phyloP scores from a whole-genome alignment of 306 rosid species.

The Castanea crenata region DNA sequence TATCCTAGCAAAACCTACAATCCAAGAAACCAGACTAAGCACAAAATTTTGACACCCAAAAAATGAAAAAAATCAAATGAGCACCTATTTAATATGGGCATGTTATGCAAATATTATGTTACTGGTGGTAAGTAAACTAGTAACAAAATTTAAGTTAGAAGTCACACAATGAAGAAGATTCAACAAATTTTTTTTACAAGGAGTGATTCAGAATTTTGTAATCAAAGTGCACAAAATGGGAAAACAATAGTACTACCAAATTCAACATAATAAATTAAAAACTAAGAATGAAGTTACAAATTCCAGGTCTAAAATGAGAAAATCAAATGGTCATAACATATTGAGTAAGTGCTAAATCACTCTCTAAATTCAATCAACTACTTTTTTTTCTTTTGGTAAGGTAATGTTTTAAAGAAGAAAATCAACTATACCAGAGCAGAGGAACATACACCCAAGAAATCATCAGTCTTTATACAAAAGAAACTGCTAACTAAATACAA shows the following conservation, averaged over 20 bases:
- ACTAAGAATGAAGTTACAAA: no score
- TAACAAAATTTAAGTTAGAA: not conserved
- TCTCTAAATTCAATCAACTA: not conserved
- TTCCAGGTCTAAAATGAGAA: no score
- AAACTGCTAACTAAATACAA: no score
- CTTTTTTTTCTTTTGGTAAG: no score
- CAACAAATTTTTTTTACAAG: not conserved
- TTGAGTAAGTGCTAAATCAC: not conserved
- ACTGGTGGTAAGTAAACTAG: not conserved
- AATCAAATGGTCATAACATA: not conserved
- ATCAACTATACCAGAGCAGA: no score
- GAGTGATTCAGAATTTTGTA: not conserved
- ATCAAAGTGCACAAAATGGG: not conserved
- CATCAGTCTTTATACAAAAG: no score
- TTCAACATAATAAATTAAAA: not conserved
- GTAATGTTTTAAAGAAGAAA: no score
- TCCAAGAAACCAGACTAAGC: not conserved
- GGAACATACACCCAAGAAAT: no score
- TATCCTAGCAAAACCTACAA: constrained; percentile 64
- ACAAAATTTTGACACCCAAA: not conserved
- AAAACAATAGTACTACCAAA: not conserved
- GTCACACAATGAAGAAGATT: no score
- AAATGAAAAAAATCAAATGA: not conserved
- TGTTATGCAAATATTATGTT: no score
- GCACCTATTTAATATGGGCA: not conserved